phyloP scores from a whole-genome alignment of 106 monocot genomes.

The Acorus calamus region DNA sequence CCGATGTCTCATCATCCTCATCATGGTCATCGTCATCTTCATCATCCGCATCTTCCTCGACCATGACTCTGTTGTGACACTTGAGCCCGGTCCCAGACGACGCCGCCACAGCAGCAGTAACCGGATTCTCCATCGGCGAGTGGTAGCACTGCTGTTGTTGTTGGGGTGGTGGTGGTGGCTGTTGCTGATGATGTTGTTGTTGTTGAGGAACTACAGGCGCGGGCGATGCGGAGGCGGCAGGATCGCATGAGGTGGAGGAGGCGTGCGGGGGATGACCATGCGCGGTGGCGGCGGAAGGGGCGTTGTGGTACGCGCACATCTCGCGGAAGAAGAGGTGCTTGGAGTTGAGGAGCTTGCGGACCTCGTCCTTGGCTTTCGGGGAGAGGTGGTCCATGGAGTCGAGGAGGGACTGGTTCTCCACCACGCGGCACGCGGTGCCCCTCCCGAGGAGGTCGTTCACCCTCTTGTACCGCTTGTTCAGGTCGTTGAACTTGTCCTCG shows the following conservation, averaged over 20 bases:
- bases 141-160: no score
- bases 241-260: neutral
- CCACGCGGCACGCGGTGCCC: conserved; percentile 72
- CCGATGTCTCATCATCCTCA: neutral
- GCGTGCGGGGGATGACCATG: neutral
- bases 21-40: neutral
- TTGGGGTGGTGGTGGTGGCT: no score
- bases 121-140: no score
- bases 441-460: conserved; percentile 77
- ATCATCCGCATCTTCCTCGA: neutral
- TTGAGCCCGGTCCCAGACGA: neutral
- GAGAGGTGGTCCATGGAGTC: conserved; percentile 61
- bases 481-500: conserved; percentile 98
- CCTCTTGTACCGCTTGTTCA: conserved; percentile 92
- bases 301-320: conserved; percentile 88
- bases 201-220: neutral
- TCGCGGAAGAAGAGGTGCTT: conserved; percentile 96
- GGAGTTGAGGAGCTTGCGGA: conserved; percentile 83
- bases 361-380: conserved; percentile 83
- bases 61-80: neutral
- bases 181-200: neutral
- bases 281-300: conserved; percentile 2
- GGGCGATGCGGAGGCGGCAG: neutral
- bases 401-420: conserved; percentile 72
- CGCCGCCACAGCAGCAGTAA: no score